Evolutionary conservation across 192 early-diverging fungal species (phyloP).

Genomic region (Coemansia sp.): DNA sequence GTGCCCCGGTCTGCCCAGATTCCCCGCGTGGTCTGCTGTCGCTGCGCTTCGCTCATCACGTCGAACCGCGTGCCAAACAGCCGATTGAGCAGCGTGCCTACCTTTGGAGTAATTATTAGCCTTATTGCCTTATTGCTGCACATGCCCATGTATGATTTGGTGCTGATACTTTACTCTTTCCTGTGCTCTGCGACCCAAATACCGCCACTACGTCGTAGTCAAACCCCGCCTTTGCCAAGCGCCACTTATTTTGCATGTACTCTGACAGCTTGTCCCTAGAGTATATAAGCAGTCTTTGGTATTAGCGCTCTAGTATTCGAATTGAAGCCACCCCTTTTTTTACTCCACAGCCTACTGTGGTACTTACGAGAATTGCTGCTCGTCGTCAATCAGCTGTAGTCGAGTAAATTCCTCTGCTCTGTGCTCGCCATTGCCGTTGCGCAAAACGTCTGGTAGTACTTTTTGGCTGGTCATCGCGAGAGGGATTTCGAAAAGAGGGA

Average conservation of each 20-base stretch:
- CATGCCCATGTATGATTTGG: not conserved
- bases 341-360: slow-evolving; percentile 2
- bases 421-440: not conserved
- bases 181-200: slow-evolving; percentile 98
- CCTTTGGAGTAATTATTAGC: slow-evolving; percentile 63
- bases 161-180: slow-evolving; percentile 82
- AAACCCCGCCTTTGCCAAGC: slow-evolving; percentile 81
- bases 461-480: not conserved
- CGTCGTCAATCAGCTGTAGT: slow-evolving; percentile 50
- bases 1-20: slow-evolving; percentile 94
- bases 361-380: slow-evolving; percentile 57
- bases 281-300: not conserved
- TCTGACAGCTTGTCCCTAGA: slow-evolving; percentile 66
- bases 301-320: not conserved
- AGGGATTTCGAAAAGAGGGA: not conserved
- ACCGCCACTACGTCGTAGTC: slow-evolving; percentile 97
- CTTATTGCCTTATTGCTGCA: slow-evolving; percentile 36
- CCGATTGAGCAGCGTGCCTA: slow-evolving; percentile 90
- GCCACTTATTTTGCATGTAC: slow-evolving; percentile 86
- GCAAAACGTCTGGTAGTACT: not conserved
- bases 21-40: slow-evolving; percentile 96
- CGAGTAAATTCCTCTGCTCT: slow-evolving; percentile 28
- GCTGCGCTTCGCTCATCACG: slow-evolving; percentile 86
- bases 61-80: slow-evolving; percentile 96
- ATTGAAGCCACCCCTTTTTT: not conserved